Evolutionary conservation across 78 protist genomes (phyloP).

Genomic region (Dictyostelium capitatum): DNA sequence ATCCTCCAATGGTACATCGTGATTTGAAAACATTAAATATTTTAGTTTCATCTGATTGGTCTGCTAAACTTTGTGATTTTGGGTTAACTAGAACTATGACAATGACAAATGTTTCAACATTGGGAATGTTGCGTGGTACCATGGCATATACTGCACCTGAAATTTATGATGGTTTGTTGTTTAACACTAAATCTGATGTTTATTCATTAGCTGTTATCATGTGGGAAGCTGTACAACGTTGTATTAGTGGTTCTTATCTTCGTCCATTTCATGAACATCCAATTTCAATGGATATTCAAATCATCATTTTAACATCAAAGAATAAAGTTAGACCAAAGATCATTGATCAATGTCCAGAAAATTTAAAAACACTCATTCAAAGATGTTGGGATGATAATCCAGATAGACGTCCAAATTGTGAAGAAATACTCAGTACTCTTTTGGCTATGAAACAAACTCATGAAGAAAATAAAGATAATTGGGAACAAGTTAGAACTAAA

Average conservation of each 20-base stretch:
- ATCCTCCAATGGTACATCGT: conserved; percentile 83
- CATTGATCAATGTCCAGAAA: conserved; percentile 37
- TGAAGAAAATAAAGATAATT: conserved; percentile 32
- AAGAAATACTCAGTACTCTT: neutral
- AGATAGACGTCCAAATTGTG: conserved; percentile 29
- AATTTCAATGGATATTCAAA: conserved; percentile 74
- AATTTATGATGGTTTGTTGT: conserved; percentile 74
- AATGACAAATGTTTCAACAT: conserved; percentile 73
- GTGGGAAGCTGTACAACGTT: conserved; percentile 73
- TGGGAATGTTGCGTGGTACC: conserved; percentile 81
- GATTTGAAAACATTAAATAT: conserved; percentile 83
- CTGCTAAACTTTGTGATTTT: conserved; percentile 89
- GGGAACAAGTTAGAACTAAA: conserved; percentile 61
- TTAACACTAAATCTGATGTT: conserved; percentile 77
- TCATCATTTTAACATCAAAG: conserved; percentile 67
- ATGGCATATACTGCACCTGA: conserved; percentile 86
- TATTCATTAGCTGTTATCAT: conserved; percentile 78
- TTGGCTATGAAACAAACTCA: neutral
- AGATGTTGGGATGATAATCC: conserved; percentile 71
- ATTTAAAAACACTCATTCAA: conserved; percentile 15
- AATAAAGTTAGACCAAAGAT: conserved; percentile 75
- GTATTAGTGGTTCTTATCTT: conserved; percentile 44
- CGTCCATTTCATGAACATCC: conserved; percentile 80
- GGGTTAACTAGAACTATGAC: conserved; percentile 84
- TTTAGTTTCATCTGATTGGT: conserved; percentile 23